Conservation (phyloP, 2,329 filamentous ascomycete species). For the Fusarium secorum region DNA sequence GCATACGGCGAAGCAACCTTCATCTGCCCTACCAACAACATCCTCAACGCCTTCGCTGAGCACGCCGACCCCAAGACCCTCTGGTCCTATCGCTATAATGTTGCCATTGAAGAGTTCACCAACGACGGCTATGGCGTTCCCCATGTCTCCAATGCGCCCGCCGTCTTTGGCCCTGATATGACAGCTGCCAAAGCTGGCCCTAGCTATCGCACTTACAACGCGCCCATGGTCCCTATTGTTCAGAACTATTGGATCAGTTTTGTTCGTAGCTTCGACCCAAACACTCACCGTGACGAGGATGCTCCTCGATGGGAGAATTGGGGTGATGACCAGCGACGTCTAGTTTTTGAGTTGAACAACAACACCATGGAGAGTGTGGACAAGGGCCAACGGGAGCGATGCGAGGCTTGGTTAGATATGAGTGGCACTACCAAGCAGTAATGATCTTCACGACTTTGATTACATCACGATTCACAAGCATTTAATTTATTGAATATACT, state of each 20-base stretch:
- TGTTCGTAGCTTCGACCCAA: constrained; percentile 55
- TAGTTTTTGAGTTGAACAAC: constrained; percentile 51
- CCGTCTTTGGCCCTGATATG: constrained; percentile 57
- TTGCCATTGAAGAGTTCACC: constrained; percentile 49
- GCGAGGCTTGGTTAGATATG: constrained; percentile 53
- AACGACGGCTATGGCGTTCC: constrained; percentile 55
- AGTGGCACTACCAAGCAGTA: constrained; percentile 43
- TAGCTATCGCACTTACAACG: constrained; percentile 57
- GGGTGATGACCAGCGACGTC: constrained; percentile 43
- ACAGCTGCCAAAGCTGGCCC: constrained; percentile 11
- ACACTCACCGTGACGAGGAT: constrained; percentile 43
- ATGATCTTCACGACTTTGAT: constrained; percentile 8
- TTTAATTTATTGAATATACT: neutral
- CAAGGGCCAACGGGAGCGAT: constrained; percentile 48
- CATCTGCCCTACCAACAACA: constrained; percentile 52
- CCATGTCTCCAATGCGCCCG: constrained; percentile 57
- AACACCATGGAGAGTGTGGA: constrained; percentile 51
- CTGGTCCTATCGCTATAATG: constrained; percentile 61
- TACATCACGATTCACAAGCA: neutral
- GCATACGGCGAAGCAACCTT: constrained; percentile 58
- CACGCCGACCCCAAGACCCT: constrained; percentile 33
- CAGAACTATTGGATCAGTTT: constrained; percentile 62
- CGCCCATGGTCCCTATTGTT: constrained; percentile 54
- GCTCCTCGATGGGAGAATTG: constrained; percentile 55
- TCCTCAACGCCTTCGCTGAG: constrained; percentile 48